Evolutionary conservation across 805 yeast genomes (phyloP), one percentile per base, ranked within the genome.

Genomic region (Suhomyces sp.): DNA sequence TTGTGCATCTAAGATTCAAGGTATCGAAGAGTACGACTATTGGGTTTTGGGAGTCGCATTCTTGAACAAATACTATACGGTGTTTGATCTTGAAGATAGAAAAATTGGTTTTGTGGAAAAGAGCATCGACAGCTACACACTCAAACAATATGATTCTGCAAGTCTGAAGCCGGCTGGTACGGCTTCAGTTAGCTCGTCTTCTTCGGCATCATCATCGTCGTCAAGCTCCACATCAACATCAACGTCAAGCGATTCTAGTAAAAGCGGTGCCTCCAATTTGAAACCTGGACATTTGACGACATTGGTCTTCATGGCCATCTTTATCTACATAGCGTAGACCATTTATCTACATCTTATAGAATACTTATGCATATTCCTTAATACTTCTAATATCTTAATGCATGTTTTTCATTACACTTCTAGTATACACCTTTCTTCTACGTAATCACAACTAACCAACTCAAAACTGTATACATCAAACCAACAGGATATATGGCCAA

Each of bases 1-100:
- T 61, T 85, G 90, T 71, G 83, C 85, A 10, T 81, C 87, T 6
- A 84, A 83, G 59, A 75, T 85, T 53, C 88, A 83, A 67, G 89
- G 88, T 8, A 61, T 78, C n/a, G 69, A 70, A 26, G 59, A 70
- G 12, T 66, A 73, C 9, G 44, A 56, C 8, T 36, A 59, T 53
- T 85, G 90, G 90, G 78, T 85, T 50, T 67, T 85, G 40, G 90
- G 90, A 5, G 85, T 82, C n/a, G 73, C 82, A 2, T 85, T 85
- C 60, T 65, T 85, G 58, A 77, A 78, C 53, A 72, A 73, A 31
- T 83, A 76, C 51, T 85, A 83, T 62, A 75, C 84, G 2, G 81
- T 82, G 12, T 85, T 83, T 58, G 86, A 85, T 58, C 70, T 81
- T 52, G 81, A 76, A 48, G 60, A 73, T n/a, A 70, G 67, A 46